Conservation (phyloP, 768 basidiomycete species). For the Paxillus involutus region DNA sequence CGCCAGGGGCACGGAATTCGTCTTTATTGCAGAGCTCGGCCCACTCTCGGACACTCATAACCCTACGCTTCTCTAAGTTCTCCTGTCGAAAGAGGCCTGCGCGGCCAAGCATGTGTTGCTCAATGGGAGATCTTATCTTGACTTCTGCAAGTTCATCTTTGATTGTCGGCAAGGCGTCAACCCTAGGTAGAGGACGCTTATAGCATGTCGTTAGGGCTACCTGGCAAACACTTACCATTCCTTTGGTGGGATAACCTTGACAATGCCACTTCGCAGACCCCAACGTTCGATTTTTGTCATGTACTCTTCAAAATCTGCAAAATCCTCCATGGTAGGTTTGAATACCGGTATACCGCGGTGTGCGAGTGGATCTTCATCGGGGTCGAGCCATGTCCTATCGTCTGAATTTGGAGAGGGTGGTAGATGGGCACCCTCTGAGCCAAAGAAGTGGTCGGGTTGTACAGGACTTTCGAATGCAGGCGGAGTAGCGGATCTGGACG, state of each 20-base stretch:
- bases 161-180: constrained; percentile 68
- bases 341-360: constrained; percentile 95
- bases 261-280: constrained; percentile 89
- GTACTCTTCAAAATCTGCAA: constrained; percentile 88
- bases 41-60: constrained; percentile 89
- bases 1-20: constrained; percentile 72
- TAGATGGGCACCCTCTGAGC: constrained; percentile 41
- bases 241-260: constrained; percentile 93
- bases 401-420: constrained; percentile 66
- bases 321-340: constrained; percentile 90
- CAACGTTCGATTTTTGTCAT: constrained; percentile 86
- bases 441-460: constrained; percentile 87
- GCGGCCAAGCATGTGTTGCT: constrained; percentile 87
- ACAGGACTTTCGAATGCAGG: constrained; percentile 43
- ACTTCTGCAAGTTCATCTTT: constrained; percentile 69
- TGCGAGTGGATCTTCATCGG: constrained; percentile 78
- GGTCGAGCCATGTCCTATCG: constrained; percentile 66
- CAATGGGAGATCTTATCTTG: constrained; percentile 87
- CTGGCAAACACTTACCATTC: constrained; percentile 69
- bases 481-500: constrained; percentile 50
- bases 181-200: constrained; percentile 45
- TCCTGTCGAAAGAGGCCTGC: constrained; percentile 87
- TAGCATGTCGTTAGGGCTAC: constrained; percentile 11
- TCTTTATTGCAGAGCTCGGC: constrained; percentile 71
- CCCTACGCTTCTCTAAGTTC: constrained; percentile 85